These are phyloP conservation scores for Pseudonitzschia multiseries DNA, from an alignment of 108 stramenopile genomes.

Conservation along the genomic window DNA sequence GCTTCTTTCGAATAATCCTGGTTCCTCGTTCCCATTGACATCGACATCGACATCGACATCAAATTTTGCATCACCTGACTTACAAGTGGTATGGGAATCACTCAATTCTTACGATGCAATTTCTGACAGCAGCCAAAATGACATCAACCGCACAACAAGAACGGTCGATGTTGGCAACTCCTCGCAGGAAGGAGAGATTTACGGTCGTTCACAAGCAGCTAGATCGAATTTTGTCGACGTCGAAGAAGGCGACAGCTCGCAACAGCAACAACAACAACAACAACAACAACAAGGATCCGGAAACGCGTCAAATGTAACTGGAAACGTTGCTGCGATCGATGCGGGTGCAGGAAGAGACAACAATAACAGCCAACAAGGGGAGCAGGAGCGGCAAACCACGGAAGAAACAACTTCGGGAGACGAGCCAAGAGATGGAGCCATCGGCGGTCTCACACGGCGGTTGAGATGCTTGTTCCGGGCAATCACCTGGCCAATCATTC, in stretches of 20 bases:
- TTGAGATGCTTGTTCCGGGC: constrained; percentile 57
- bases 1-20: not conserved
- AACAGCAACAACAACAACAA: constrained; percentile 9
- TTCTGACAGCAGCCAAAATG: not conserved
- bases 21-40: not conserved
- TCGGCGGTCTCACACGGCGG: constrained; percentile 43
- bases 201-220: not conserved
- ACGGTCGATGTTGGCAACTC: not conserved
- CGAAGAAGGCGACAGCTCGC: constrained; percentile 1
- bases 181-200: not conserved
- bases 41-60: not conserved
- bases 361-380: not conserved
- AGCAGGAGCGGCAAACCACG: not conserved
- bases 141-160: not conserved
- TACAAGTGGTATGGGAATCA: no score
- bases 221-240: constrained; percentile 6
- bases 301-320: not conserved
- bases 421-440: constrained; percentile 26
- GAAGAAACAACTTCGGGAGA: constrained; percentile 15
- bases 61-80: not conserved
- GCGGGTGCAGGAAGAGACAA: not conserved
- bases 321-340: not conserved
- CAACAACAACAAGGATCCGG: not conserved
- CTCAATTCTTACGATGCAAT: not conserved
- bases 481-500: constrained; percentile 64